These are phyloP conservation scores for Botrytis medusae DNA, from an alignment of 2,329 filamentous ascomycete genomes.

Conservation along the genomic window DNA sequence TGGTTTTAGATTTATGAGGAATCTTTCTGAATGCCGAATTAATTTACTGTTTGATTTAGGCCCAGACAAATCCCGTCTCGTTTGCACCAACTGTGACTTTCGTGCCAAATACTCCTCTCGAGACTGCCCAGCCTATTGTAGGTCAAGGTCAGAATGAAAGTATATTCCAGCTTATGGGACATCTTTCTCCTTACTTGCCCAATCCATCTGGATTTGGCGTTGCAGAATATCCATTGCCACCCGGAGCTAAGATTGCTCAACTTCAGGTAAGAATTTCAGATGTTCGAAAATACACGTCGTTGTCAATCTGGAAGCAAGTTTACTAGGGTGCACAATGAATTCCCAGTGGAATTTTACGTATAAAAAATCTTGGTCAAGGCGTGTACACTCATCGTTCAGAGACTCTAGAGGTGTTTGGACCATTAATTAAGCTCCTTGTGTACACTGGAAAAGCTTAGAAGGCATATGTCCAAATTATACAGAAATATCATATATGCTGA, in stretches of 20 bases:
- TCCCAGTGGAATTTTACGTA: background rate
- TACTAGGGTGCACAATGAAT: background rate
- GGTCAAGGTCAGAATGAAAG: conserved; percentile 60
- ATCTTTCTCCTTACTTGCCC: conserved; percentile 68
- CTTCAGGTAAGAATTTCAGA: conserved; percentile 47
- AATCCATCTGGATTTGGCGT: conserved; percentile 70
- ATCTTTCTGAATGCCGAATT: background rate
- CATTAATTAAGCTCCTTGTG: background rate
- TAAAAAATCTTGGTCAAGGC: background rate
- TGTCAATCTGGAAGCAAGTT: background rate
- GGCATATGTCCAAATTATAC: background rate
- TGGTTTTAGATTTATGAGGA: no score
- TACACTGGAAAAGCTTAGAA: no score
- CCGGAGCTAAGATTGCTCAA: conserved; percentile 66
- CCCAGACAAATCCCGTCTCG: conserved; percentile 66
- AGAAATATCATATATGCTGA: conserved; percentile 27
- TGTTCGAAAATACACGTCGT: no score
- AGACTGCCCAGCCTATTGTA: conserved; percentile 67
- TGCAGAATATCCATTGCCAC: conserved; percentile 66
- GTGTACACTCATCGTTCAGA: background rate
- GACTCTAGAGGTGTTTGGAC: background rate
- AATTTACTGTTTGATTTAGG: conserved; percentile 37
- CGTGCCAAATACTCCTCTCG: conserved; percentile 67
- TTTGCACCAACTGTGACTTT: conserved; percentile 59
- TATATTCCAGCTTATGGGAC: conserved; percentile 71